These are phyloP conservation scores for Populus alba DNA, from an alignment of 345 rosid species.

Conservation along the genomic window DNA sequence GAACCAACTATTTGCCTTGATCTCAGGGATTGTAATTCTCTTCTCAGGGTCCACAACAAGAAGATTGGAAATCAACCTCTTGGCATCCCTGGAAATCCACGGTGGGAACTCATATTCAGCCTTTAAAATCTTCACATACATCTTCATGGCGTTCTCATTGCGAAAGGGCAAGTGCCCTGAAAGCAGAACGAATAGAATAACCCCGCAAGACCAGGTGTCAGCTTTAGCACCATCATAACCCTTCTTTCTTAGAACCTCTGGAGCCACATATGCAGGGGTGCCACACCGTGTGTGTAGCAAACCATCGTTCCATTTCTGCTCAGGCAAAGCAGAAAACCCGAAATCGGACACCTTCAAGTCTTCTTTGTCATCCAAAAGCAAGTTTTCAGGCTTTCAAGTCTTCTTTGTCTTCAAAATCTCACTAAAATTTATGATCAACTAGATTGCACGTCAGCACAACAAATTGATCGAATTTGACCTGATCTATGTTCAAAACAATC, in stretches of 20 bases:
- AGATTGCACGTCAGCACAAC: too few relatives aligned
- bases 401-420: too few relatives aligned
- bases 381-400: conserved; percentile 27
- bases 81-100: conserved; percentile 23
- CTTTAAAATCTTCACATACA: conserved; percentile 31
- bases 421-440: too few relatives aligned
- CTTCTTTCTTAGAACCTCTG: conserved; percentile 19
- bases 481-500: too few relatives aligned
- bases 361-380: conserved; percentile 23
- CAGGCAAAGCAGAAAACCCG: conserved; percentile 27
- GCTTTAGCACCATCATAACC: conserved; percentile 24
- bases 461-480: too few relatives aligned
- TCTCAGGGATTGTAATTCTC: conserved; percentile 15
- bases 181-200: conserved; percentile 24
- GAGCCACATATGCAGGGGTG: conserved; percentile 24
- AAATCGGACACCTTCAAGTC: conserved; percentile 29
- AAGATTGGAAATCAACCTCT: conserved; percentile 19
- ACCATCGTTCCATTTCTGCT: conserved; percentile 26
- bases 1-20: conserved; percentile 15
- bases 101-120: conserved; percentile 24
- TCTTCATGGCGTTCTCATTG: conserved; percentile 23
- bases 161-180: conserved; percentile 26
- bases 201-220: conserved; percentile 26
- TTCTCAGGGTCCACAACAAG: conserved; percentile 24
- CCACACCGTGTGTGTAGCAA: conserved; percentile 27